Evolutionary conservation across 768 basidiomycete species (phyloP), one percentile per base, ranked within the genome.

Genomic region (Naganishia friedmannii): DNA sequence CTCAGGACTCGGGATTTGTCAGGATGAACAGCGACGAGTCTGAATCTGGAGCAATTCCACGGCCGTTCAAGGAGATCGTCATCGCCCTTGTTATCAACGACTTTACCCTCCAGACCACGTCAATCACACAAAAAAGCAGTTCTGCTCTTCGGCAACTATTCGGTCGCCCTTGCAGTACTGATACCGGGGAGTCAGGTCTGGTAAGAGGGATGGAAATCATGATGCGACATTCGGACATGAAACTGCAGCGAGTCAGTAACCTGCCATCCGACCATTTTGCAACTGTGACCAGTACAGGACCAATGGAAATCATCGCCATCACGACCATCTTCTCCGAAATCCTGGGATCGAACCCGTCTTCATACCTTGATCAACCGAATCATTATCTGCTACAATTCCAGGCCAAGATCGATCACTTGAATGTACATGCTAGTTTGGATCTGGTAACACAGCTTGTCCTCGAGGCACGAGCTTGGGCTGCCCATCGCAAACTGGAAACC

Each of bases 341-440:
- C 19, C 19, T 48, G 17, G 53, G 67, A 34, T 54, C 54, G 67
- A 32, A 34, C 4, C 17, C 39, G 21, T 37, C 67, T 17, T 31
- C 60, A 2, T 63, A 63, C 15, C 23, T 63, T 42, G 67, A 68
- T 31, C 53, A 68, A 45, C 54, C 67, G 15, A 26, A 68, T 42
- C 39, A 68, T 23, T 31, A 45, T 13, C 53, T 68, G 17, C 7
- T 56, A n/a, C 67, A 68, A 31, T n/a, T 56, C n/a, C 53, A 53
- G 42, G 31, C 7, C 54, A 68, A 56, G n/a, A 29, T 45, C 2
- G 28, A 45, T 29, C 53, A 55, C 28, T 21, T 68, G 21, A 1
- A 68, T 53, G 13, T 53, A 3, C 0, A 68, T n/a, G n/a, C 39
- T 3, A 54, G 53, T 31, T 19, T 45, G 26, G 42, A 55, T n/a